phyloP scores from a whole-genome alignment of 495 filamentous ascomycete genomes.

The Lophiostoma macrostomum region DNA sequence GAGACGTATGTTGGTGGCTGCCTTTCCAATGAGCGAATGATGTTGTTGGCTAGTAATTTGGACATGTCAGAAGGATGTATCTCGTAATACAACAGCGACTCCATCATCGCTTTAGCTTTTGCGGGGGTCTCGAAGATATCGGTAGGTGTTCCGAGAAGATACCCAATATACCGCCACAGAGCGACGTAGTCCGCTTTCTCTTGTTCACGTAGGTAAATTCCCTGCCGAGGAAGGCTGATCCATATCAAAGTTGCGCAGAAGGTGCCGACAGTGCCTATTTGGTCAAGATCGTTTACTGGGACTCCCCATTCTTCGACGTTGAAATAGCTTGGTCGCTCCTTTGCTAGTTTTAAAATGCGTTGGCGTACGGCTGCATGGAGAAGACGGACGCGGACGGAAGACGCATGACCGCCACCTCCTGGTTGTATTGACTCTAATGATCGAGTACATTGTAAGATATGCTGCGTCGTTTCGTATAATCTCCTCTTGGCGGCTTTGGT shows the following conservation, averaged over 20 bases:
- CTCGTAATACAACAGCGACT: constrained; percentile 60
- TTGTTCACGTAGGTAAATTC: constrained; percentile 59
- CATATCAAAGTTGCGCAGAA: constrained; percentile 68
- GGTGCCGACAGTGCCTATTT: constrained; percentile 63
- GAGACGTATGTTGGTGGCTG: constrained; percentile 60
- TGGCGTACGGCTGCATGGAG: constrained; percentile 69
- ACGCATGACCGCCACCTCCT: constrained; percentile 63
- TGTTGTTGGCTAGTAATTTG: constrained; percentile 66
- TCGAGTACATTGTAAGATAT: constrained; percentile 67
- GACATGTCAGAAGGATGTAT: constrained; percentile 60
- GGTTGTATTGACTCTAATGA: constrained; percentile 64
- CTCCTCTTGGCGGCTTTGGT: constrained; percentile 64
- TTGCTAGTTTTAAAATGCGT: constrained; percentile 59
- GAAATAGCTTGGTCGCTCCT: constrained; percentile 59
- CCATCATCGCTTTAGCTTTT: constrained; percentile 60
- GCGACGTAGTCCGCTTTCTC: constrained; percentile 70
- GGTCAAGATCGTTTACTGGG: constrained; percentile 74
- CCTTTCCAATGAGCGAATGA: constrained; percentile 61
- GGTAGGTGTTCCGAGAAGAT: constrained; percentile 67
- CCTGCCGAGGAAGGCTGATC: constrained; percentile 68
- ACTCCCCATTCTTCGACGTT: constrained; percentile 56
- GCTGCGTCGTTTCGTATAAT: constrained; percentile 72
- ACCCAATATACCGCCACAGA: constrained; percentile 70
- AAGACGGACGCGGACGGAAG: constrained; percentile 69
- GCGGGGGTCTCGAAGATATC: constrained; percentile 53